A percentile compares a stretch with the other conserved stretches of the same genome.
Evolutionary conservation across 768 basidiomycete genomes (phyloP).

Genomic region (Boletus subcaerulescens): DNA sequence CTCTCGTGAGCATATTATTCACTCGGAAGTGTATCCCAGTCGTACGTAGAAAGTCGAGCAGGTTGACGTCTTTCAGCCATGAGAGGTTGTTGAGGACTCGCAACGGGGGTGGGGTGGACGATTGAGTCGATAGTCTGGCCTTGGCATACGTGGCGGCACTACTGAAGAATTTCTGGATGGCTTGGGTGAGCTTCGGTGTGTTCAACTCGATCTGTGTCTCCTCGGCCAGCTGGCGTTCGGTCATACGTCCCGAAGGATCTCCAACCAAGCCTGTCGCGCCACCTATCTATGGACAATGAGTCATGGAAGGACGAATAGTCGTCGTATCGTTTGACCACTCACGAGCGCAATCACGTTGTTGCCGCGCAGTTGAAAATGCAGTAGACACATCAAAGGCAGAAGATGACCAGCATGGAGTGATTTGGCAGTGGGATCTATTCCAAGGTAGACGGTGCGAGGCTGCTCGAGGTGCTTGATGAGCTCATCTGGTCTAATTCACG

Average conservation of each 20-base stretch:
- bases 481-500: conserved; percentile 38
- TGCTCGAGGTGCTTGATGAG: conserved; percentile 36
- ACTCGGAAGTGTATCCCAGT: conserved; percentile 81
- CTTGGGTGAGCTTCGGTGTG: conserved; percentile 55
- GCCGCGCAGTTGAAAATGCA: conserved; percentile 87
- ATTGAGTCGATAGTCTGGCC: conserved; percentile 25
- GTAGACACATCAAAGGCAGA: conserved; percentile 77
- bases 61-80: conserved; percentile 71
- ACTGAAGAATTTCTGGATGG: conserved; percentile 71
- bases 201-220: conserved; percentile 61
- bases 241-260: conserved; percentile 87
- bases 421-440: conserved; percentile 88
- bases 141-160: conserved; percentile 61
- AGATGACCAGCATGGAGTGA: conserved; percentile 95
- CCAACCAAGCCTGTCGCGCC: conserved; percentile 96
- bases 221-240: conserved; percentile 73
- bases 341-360: conserved; percentile 84
- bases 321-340: conserved; percentile 28
- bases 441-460: conserved; percentile 69
- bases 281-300: conserved; percentile 65
- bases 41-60: conserved; percentile 81
- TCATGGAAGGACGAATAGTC: conserved; percentile 1
- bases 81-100: conserved; percentile 64
- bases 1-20: conserved; percentile 85
- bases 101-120: conserved; percentile 20